Percentiles rank a stretch among this genome's conserved stretches.
Evolutionary conservation across 805 yeast species (phyloP).

Genomic region (Pichia paraexigua): DNA sequence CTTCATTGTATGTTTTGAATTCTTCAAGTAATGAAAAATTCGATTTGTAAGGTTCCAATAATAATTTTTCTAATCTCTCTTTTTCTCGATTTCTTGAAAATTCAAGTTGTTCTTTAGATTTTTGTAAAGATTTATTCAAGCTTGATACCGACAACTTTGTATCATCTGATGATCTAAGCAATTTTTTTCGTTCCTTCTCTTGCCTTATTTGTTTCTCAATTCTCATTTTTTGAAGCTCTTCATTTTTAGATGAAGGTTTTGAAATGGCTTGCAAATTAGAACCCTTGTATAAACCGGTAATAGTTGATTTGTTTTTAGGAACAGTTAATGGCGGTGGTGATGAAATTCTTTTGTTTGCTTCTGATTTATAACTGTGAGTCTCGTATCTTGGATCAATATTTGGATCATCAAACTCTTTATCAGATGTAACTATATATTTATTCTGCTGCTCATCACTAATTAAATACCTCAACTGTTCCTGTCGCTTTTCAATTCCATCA

Average conservation of each 20-base stretch:
- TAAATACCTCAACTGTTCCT: not conserved
- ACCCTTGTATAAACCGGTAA: conserved; percentile 4
- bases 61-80: not conserved
- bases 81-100: not conserved
- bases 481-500: not conserved
- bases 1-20: not conserved
- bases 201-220: not conserved
- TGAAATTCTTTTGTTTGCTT: not conserved
- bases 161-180: not conserved
- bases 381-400: conserved; percentile 6
- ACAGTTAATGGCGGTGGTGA: not conserved
- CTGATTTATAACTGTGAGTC: not conserved
- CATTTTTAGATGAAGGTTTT: not conserved
- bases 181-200: not conserved
- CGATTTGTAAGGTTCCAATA: not conserved
- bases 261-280: not conserved
- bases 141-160: not conserved
- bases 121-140: not conserved
- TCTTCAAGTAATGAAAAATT: not conserved
- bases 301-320: not conserved
- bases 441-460: not conserved
- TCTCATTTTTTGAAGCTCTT: not conserved
- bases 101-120: not conserved
- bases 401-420: conserved; percentile 7
- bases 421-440: conserved; percentile 3